phyloP scores from a whole-genome alignment of 1,139 yeast genomes.

The Taiozyma sp. region DNA sequence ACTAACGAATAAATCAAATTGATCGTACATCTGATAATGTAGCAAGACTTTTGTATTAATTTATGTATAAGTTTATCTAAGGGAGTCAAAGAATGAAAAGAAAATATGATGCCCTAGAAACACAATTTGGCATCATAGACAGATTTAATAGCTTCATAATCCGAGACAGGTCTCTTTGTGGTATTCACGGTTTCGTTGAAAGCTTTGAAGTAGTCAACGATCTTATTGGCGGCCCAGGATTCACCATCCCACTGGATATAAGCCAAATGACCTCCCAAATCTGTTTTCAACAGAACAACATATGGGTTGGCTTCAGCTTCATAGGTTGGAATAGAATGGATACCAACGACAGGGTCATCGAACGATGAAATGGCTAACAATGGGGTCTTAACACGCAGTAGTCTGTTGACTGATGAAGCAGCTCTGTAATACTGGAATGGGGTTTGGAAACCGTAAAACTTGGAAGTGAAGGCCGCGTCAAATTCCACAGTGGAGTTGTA shows the following conservation, averaged over 20 bases:
- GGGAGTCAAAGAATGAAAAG: not conserved
- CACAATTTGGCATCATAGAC: conserved; percentile 16
- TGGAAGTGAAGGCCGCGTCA: conserved; percentile 71
- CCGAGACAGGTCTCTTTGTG: conserved; percentile 11
- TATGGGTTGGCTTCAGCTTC: conserved; percentile 69
- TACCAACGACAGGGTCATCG: conserved; percentile 84
- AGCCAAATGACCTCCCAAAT: conserved; percentile 85
- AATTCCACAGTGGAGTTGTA: conserved; percentile 46
- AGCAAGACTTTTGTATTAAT: not conserved
- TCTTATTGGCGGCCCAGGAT: conserved; percentile 71
- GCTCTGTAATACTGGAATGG: conserved; percentile 70
- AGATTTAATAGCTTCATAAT: conserved; percentile 14
- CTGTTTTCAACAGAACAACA: conserved; percentile 59
- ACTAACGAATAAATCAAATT: conserved; percentile 5
- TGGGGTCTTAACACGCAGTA: conserved; percentile 60
- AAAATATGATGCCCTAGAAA: conserved; percentile 1
- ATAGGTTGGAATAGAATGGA: conserved; percentile 54
- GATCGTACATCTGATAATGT: not conserved
- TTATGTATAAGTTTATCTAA: not conserved
- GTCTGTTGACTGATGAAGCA: conserved; percentile 59
- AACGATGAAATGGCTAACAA: conserved; percentile 60
- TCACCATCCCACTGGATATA: conserved; percentile 53
- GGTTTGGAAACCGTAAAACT: conserved; percentile 63
- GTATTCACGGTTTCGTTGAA: conserved; percentile 38
- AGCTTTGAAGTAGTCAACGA: conserved; percentile 54